Evolutionary conservation across 1,139 yeast genomes (phyloP), one percentile per base, ranked within the genome.

Genomic region (Debaryomycetaceae sp.): DNA sequence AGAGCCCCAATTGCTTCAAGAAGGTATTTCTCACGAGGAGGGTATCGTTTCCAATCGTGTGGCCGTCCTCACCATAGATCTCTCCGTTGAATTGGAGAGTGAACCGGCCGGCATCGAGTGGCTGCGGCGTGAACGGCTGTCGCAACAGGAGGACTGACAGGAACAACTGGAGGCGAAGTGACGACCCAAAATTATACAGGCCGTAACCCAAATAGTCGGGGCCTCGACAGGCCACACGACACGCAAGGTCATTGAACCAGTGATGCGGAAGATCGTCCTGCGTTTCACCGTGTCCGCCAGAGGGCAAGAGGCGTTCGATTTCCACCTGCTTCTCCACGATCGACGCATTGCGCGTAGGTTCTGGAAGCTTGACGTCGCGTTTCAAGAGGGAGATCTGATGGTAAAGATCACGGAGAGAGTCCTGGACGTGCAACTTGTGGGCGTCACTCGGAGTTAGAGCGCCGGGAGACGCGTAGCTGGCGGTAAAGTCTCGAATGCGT

Each of bases 51-150:
- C 26, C 26, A 3, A 40, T 30, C 2, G 37, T 32, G 22, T 54
- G 41, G 20, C 79, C 68, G 22, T 68, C 76, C 1, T 50, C 44
- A 39, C 77, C 77, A 48, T 87, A 87, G 10, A 86, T 55, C 47
- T 87, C 97, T 0, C 97, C 98, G 48, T 90, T 90, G 54, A 79
- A 90, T 44, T 82, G 95, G 38, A 75, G 32, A 44, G 53, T 28
- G 35, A 46, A 50, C 12, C 48, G 49, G 6, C 48, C 52, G 13
- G 37, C 23, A 3, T 30, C 31, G 1, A 53, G 32, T 0, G 97
- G 95, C 51, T 90, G 97, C 15, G 54, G 41, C 0, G 81, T 73
- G 39, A 82, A 71, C 1, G 97, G 97, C 23, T 69, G 68, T 33
- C 97, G 60, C 25, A 90, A 55, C 0, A 94, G 78, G 15, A 90